Conservation (phyloP, 768 basidiomycete species). For the Phanerodontia chrysosporium region DNA sequence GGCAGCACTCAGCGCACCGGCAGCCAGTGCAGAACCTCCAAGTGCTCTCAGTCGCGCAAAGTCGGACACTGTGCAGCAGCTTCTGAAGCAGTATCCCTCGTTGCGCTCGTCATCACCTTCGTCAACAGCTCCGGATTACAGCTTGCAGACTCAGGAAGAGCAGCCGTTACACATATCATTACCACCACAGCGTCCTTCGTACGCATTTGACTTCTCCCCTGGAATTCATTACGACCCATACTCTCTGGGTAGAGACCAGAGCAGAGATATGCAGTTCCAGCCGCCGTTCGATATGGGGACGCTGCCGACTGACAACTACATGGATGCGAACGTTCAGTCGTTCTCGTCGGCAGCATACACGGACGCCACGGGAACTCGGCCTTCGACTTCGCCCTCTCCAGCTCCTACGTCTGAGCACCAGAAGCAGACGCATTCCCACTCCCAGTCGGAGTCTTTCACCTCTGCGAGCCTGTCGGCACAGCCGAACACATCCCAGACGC, state of each 20-base stretch:
- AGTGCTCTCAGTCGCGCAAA: neutral
- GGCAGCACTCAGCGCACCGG: neutral
- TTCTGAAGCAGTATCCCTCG: neutral
- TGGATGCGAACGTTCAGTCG: neutral
- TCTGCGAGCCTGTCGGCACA: neutral
- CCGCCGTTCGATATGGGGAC: neutral
- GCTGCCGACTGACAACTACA: neutral
- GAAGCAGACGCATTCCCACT: neutral
- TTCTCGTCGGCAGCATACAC: neutral
- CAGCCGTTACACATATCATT: constrained; percentile 28
- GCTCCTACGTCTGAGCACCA: neutral
- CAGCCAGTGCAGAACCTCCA: neutral
- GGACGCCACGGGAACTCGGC: neutral
- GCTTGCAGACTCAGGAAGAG: neutral
- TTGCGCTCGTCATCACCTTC: neutral
- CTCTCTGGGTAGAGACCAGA: constrained; percentile 9
- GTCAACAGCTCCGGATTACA: neutral
- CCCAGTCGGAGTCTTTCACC: constrained; percentile 5
- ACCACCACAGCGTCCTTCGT: constrained; percentile 29
- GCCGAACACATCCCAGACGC: constrained; percentile 6
- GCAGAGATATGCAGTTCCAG: constrained; percentile 6
- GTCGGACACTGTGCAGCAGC: constrained; percentile 6
- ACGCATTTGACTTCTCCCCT: constrained; percentile 35
- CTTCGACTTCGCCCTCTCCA: constrained; percentile 1
- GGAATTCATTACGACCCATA: constrained; percentile 34